Evolutionary conservation across 768 basidiomycete genomes (phyloP).

Genomic region (Leccinum boreale): DNA sequence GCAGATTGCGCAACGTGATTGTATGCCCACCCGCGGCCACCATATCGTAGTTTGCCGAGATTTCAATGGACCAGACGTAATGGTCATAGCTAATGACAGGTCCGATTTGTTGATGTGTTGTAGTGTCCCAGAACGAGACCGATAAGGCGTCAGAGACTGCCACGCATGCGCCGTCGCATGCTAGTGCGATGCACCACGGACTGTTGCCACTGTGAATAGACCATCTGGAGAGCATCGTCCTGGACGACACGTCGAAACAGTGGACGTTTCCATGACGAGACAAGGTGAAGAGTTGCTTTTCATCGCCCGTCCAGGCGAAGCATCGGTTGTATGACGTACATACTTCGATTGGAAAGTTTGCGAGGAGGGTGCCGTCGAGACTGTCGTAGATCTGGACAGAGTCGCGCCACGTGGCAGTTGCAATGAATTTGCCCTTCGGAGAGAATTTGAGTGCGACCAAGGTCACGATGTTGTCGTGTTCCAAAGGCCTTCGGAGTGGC

Average conservation of each 20-base stretch:
- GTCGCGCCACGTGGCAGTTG: background rate
- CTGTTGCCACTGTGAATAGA: background rate
- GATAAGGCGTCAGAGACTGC: background rate
- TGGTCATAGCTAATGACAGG: background rate
- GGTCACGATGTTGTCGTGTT: background rate
- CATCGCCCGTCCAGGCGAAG: background rate
- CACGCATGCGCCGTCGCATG: background rate
- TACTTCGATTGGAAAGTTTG: background rate
- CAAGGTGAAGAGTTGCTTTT: background rate
- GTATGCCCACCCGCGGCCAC: background rate
- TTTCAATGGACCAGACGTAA: background rate
- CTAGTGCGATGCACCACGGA: background rate
- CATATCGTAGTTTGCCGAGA: background rate
- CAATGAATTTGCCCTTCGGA: background rate
- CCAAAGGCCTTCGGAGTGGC: background rate
- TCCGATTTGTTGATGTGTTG: background rate
- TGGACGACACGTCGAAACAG: background rate
- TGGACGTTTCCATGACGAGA: background rate
- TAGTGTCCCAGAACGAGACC: background rate
- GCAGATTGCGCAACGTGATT: background rate
- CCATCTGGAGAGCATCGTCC: background rate
- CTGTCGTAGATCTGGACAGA: background rate
- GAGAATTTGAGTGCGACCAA: background rate
- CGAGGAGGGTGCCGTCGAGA: background rate
- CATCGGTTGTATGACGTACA: background rate